Evolutionary conservation across 2,329 filamentous ascomycete species (phyloP).

Genomic region (Nemania serpens): DNA sequence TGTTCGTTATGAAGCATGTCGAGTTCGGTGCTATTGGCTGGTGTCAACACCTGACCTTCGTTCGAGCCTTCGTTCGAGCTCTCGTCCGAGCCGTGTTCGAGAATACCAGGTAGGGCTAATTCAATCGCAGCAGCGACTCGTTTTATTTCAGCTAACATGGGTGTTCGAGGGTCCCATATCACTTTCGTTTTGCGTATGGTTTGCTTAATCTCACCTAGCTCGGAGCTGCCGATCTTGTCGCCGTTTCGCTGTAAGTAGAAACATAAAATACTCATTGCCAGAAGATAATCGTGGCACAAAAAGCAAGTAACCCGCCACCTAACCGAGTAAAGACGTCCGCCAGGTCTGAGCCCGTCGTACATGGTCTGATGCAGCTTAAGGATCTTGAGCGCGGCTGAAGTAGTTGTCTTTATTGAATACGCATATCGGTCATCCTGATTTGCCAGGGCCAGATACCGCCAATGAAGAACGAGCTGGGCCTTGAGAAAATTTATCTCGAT

Average conservation of each 20-base stretch:
- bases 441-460: slow-evolving; percentile 33
- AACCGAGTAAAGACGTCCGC: slow-evolving; percentile 24
- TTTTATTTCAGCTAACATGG: slow-evolving; percentile 19
- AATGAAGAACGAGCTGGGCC: slow-evolving; percentile 41
- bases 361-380: slow-evolving; percentile 24
- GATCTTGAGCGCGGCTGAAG: slow-evolving; percentile 26
- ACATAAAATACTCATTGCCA: slow-evolving; percentile 26
- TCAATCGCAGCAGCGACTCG: slow-evolving; percentile 26
- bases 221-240: slow-evolving; percentile 18
- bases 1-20: slow-evolving; percentile 8
- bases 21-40: slow-evolving; percentile 5
- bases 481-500: slow-evolving; percentile 39
- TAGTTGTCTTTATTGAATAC: slow-evolving; percentile 33
- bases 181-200: slow-evolving; percentile 22
- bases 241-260: slow-evolving; percentile 26
- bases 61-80: slow-evolving; percentile 5
- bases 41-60: slow-evolving; percentile 14
- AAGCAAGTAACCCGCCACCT: slow-evolving; percentile 26
- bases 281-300: slow-evolving; percentile 25
- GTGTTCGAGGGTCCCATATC: slow-evolving; percentile 8
- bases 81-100: slow-evolving; percentile 14
- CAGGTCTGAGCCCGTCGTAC: slow-evolving; percentile 26
- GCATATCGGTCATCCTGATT: slow-evolving; percentile 28
- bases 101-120: slow-evolving; percentile 17
- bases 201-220: slow-evolving; percentile 22